Evolutionary conservation across 2,329 filamentous ascomycete genomes (phyloP).

Genomic region (Hymenoscyphus repandus): DNA sequence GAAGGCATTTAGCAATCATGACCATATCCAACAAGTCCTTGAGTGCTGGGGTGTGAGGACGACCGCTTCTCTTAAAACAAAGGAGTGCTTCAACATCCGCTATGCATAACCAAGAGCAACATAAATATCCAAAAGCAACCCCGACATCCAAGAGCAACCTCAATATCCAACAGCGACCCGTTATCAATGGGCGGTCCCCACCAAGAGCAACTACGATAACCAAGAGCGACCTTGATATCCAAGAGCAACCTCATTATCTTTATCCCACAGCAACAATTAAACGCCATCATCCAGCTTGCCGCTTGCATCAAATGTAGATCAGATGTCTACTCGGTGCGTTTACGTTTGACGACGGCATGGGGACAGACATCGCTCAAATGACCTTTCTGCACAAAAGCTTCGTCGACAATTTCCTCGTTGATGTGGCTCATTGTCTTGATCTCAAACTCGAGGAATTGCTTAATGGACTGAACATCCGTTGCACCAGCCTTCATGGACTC

Average conservation of each 20-base stretch:
- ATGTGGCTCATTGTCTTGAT: slow-evolving; percentile 28
- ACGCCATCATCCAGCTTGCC: not conserved
- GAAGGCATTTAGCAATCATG: not conserved
- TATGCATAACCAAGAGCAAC: not conserved
- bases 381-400: slow-evolving; percentile 27
- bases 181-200: too few relatives aligned
- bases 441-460: slow-evolving; percentile 33
- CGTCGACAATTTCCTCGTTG: slow-evolving; percentile 32
- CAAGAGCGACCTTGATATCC: not conserved
- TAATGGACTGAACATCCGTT: slow-evolving; percentile 32
- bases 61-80: not conserved
- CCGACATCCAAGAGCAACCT: not conserved
- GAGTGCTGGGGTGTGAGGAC: not conserved
- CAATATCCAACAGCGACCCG: not conserved
- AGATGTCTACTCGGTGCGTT: not conserved
- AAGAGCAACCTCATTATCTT: not conserved
- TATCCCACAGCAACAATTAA: not conserved
- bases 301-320: not conserved
- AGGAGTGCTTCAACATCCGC: not conserved
- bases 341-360: slow-evolving; percentile 21
- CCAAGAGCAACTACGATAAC: not conserved
- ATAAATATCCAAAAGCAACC: not conserved
- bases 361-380: slow-evolving; percentile 24
- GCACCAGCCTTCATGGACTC: slow-evolving; percentile 33
- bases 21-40: not conserved